Evolutionary conservation across 2,329 filamentous ascomycete species (phyloP), one percentile per base, ranked within the genome.

Genomic region (Allantophomopsis cytisporea): DNA sequence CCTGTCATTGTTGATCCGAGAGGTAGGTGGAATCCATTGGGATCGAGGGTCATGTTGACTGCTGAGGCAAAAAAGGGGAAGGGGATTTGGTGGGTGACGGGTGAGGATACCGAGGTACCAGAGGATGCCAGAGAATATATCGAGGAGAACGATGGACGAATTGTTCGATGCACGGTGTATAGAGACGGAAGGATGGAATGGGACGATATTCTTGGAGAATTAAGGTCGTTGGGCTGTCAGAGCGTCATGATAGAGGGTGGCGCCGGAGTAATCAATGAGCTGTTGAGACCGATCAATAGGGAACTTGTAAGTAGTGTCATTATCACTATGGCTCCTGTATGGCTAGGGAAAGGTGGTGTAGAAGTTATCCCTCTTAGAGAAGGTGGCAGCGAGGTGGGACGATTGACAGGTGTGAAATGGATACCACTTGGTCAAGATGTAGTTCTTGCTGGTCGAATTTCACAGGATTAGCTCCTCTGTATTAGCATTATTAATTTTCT

Each of bases 211-310:
- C 28, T 42, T 28, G 59, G 59, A 14, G 62, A 65, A 3, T 57
- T 94, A n/a, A 47, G 50, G 28, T 56, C 54, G 1, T 67, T 82
- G 48, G 76, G 77, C 1, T 62, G 94, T 35, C 59, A 61, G 39
- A 94, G 86, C 54, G 67, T 95, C 42, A 95, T 95, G 89, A 71
- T 96, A 37, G 89, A 96, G 58, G 89, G 89, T 0, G 89, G 89
- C 10, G 88, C 74, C 1, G 65, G 68, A 10, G 76, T 95, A 28
- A 85, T 96, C 54, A 93, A 91, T 54, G 74, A 81, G 31, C 61
- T 96, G 14, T 66, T 96, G n/a, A 65, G 71, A 31, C 66, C 72
- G 2, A 62, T 64, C 20, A 74, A 77, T 50, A 64, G 73, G 13
- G 50, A 56, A n/a, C 62, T 87, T 7, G 66, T 94, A 33, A 72